Evolutionary conservation across 352 stramenopile genomes (phyloP).

Genomic region (Phytophthora lateralis): DNA sequence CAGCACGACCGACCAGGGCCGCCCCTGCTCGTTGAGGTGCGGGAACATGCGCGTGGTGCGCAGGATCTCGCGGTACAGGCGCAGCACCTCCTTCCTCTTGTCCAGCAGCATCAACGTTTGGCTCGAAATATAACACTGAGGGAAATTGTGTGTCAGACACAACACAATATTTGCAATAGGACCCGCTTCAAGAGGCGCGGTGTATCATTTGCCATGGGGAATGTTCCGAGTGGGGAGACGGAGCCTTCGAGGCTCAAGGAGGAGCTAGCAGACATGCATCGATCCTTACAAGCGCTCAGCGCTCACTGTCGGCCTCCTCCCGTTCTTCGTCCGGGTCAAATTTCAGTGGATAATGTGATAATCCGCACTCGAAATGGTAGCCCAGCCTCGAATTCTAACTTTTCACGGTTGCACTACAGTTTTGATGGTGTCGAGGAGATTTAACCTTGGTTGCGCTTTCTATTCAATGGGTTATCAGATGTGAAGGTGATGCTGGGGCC

Average conservation of each 20-base stretch:
- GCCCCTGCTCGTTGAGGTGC: constrained; percentile 74
- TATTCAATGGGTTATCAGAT: constrained; percentile 22
- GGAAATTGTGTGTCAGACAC: constrained; percentile 8
- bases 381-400: neutral
- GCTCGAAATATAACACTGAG: neutral
- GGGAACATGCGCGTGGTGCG: constrained; percentile 75
- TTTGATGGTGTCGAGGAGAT: neutral
- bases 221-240: constrained; percentile 46
- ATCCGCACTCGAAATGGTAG: constrained; percentile 25
- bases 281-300: constrained; percentile 35
- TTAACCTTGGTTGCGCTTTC: neutral
- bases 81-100: constrained; percentile 79
- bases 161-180: constrained; percentile 19
- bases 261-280: constrained; percentile 58
- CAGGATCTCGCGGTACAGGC: constrained; percentile 83
- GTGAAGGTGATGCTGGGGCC: constrained; percentile 68
- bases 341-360: constrained; percentile 28
- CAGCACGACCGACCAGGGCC: constrained; percentile 71
- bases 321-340: constrained; percentile 40
- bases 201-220: constrained; percentile 47
- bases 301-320: constrained; percentile 18
- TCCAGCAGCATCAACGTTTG: constrained; percentile 42
- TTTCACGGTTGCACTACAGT: neutral
- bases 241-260: constrained; percentile 43
- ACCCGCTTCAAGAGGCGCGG: constrained; percentile 28